A percentile compares a stretch with the other conserved stretches of the same genome.
Evolutionary conservation across 2,329 filamentous ascomycete species (phyloP).

Genomic region (Fusarium neocosmosporiellum): DNA sequence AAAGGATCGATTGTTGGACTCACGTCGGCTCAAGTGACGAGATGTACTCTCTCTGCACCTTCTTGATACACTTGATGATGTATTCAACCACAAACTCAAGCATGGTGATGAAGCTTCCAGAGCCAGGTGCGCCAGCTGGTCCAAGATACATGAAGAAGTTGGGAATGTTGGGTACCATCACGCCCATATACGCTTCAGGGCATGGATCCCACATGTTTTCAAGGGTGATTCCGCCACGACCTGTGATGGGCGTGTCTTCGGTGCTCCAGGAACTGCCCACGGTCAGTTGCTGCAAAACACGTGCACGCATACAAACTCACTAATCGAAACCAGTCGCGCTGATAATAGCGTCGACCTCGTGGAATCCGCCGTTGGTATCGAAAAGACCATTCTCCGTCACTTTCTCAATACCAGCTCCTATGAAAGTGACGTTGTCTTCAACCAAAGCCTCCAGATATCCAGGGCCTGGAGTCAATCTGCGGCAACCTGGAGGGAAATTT

Average conservation of each 20-base stretch:
- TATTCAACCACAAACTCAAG: slow-evolving; percentile 8
- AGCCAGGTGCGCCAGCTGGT: background rate
- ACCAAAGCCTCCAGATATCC: slow-evolving; percentile 14
- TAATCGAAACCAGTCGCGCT: slow-evolving; percentile 3
- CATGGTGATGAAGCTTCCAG: slow-evolving; percentile 5
- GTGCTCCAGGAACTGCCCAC: background rate
- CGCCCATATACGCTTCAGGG: slow-evolving; percentile 8
- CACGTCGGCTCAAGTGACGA: slow-evolving; percentile 1
- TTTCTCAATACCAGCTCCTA: background rate
- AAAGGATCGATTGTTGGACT: background rate
- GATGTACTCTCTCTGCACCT: background rate
- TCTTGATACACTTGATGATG: slow-evolving; percentile 8
- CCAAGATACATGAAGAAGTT: slow-evolving; percentile 18
- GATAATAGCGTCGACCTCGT: background rate
- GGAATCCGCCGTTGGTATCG: background rate
- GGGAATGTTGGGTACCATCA: slow-evolving; percentile 5
- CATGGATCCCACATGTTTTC: background rate
- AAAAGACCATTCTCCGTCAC: background rate
- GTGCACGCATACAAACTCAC: background rate
- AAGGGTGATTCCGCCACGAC: background rate
- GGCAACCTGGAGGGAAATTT: background rate
- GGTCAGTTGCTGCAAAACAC: background rate
- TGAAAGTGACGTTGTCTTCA: slow-evolving; percentile 10
- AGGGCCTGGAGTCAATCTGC: slow-evolving; percentile 3
- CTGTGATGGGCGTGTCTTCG: background rate